Conservation (phyloP, 2,329 filamentous ascomycete species). For the Cyphellophora attinorum region DNA sequence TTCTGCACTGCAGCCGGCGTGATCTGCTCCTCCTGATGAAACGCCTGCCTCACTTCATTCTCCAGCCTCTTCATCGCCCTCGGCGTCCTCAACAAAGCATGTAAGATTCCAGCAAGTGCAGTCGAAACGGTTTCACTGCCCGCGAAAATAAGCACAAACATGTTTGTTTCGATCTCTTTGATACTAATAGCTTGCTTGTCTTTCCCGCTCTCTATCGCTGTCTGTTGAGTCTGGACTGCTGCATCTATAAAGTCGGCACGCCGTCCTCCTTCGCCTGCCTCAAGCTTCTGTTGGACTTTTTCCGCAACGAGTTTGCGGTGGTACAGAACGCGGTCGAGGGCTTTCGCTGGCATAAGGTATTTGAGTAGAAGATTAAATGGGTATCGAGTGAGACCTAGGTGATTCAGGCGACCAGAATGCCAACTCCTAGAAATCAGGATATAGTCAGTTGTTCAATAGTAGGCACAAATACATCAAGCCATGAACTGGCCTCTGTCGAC, state of each 20-base stretch:
- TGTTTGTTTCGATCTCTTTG: conserved; percentile 50
- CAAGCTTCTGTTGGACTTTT: not conserved
- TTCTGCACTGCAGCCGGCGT: conserved; percentile 7
- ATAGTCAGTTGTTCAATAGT: too few species aligned
- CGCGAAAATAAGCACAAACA: conserved; percentile 50
- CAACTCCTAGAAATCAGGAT: too few species aligned
- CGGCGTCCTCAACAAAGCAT: conserved; percentile 29
- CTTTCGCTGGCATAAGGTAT: conserved; percentile 6
- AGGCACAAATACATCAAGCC: conserved; percentile 10
- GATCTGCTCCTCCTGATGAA: conserved; percentile 28
- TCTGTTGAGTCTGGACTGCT: conserved; percentile 10
- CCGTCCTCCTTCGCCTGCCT: not conserved
- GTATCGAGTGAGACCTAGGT: too few species aligned
- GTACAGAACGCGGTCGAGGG: conserved; percentile 2
- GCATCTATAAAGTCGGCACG: not conserved
- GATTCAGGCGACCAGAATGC: too few species aligned
- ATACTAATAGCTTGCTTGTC: conserved; percentile 58
- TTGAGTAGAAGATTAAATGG: too few species aligned
- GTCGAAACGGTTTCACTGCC: conserved; percentile 65
- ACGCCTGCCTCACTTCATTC: conserved; percentile 27
- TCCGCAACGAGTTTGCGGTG: conserved; percentile 5
- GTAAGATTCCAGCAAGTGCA: conserved; percentile 36
- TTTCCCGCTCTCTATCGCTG: conserved; percentile 58
- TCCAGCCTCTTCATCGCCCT: conserved; percentile 22
- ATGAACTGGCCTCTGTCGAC: conserved; percentile 6